phyloP scores from a whole-genome alignment of 1,284 basidiomycete genomes.

The Rhodotorula sp. region DNA sequence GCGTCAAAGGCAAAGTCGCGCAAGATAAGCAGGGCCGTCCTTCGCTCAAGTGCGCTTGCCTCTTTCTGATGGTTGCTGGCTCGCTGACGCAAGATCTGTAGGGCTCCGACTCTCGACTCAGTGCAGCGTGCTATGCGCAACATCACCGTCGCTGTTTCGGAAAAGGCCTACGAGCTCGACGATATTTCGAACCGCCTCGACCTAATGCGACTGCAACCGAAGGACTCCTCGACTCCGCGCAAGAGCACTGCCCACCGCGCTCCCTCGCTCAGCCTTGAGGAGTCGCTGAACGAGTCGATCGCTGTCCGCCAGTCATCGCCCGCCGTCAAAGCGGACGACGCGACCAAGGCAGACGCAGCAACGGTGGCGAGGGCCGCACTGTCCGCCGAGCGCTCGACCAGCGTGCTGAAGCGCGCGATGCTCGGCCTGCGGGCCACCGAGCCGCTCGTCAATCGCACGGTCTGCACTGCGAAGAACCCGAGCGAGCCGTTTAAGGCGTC shows the following conservation, averaged over 20 bases:
- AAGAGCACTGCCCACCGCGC: neutral
- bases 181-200: constrained; percentile 61
- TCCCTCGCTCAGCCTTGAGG: constrained; percentile 16
- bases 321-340: neutral
- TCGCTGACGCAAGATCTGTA: constrained; percentile 46
- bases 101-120: constrained; percentile 77
- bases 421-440: constrained; percentile 6
- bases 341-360: neutral
- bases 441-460: constrained; percentile 20
- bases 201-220: constrained; percentile 56
- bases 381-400: constrained; percentile 71
- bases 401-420: constrained; percentile 67
- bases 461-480: neutral
- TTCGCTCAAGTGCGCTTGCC: constrained; percentile 60
- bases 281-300: constrained; percentile 17
- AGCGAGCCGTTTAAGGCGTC: neutral
- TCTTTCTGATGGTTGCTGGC: neutral
- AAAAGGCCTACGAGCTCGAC: constrained; percentile 64
- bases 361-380: constrained; percentile 68
- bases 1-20: constrained; percentile 68
- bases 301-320: neutral
- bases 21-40: constrained; percentile 66
- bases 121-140: constrained; percentile 80
- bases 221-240: neutral
- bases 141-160: constrained; percentile 63